These are phyloP conservation scores for Metschnikowia borealis DNA, from an alignment of 805 yeast genomes.

Conservation along the genomic window DNA sequence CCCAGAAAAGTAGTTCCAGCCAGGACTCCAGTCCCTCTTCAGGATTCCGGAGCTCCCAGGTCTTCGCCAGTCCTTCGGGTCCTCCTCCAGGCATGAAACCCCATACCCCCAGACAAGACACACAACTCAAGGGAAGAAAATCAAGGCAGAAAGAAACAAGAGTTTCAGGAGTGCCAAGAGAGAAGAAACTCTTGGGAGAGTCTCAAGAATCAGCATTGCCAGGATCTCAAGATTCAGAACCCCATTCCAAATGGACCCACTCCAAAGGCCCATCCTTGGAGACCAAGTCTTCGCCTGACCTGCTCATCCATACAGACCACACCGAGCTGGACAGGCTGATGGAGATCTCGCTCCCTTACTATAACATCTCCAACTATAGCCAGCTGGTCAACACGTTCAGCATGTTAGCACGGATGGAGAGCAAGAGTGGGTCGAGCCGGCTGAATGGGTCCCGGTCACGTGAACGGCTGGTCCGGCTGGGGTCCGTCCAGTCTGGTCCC, in stretches of 20 bases:
- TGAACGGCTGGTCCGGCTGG: neutral
- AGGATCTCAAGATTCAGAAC: neutral
- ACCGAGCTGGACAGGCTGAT: slow-evolving; percentile 12
- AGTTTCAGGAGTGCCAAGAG: no score
- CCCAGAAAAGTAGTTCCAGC: no score
- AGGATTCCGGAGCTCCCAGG: neutral
- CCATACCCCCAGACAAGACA: neutral
- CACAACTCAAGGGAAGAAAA: no score
- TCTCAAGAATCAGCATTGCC: neutral
- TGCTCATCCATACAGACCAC: slow-evolving; percentile 7
- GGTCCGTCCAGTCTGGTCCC: neutral
- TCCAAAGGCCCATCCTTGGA: no score
- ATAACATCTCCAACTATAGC: slow-evolving; percentile 13
- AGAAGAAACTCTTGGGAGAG: no score
- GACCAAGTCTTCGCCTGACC: slow-evolving; percentile 1
- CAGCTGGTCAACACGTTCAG: slow-evolving; percentile 14
- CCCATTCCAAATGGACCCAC: neutral
- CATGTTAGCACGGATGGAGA: slow-evolving; percentile 23
- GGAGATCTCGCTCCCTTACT: slow-evolving; percentile 8
- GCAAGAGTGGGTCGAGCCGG: slow-evolving; percentile 14
- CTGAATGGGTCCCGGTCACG: neutral
- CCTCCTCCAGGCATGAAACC: neutral
- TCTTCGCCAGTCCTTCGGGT: neutral
- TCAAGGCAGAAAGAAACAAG: no score
- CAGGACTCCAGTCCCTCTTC: neutral